Evolutionary conservation across 768 basidiomycete genomes (phyloP), one percentile per base, ranked within the genome.

Genomic region (Tylopilus rubrobrunneus): DNA sequence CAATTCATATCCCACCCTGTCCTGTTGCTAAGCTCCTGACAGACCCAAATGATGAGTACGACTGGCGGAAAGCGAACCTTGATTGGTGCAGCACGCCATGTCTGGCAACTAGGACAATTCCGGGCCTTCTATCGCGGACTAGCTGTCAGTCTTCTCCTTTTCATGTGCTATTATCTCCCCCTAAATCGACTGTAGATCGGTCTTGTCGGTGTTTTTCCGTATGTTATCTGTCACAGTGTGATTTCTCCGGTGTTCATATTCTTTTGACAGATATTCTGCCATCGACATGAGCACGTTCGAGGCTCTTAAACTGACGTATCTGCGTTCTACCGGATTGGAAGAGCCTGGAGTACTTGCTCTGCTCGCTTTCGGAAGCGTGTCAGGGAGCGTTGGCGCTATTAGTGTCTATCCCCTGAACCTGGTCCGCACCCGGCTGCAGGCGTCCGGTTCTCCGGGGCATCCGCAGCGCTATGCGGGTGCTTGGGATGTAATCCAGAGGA

Each of bases 211-310:
- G 97, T 99, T 31, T 98, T 98, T 73, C 97, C 97, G 87, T 89
- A 71, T 42, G 87, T 57, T n/a, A 5, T 33, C 28, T 19, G 7
- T 49, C 43, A 27, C 45, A n/a, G n/a, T n/a, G 33, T 10, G 49
- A n/a, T 21, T 45, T 15, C 31, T 7, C 31, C 10, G 17, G 46
- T 47, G 57, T 53, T 52, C 34, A 57, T 25, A 37, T 45, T 15
- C 34, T 39, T 31, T 43, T 36, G 51, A 47, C 66, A 88, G 87
- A 53, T 91, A 90, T 67, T 87, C 91, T 14, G 96, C 96, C 5
- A 99, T 98, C 58, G 96, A 99, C 71, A 96, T 93, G 91, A 89
- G 87, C 62, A 95, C 95, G 4, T 98, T 97, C 55, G 96, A 98
- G 73, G 92, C 92, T 2, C 82, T 99, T 52, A 98, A 98, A 69